Conservation (phyloP, 163 green algal species). For the Scenedesmus sp. region DNA sequence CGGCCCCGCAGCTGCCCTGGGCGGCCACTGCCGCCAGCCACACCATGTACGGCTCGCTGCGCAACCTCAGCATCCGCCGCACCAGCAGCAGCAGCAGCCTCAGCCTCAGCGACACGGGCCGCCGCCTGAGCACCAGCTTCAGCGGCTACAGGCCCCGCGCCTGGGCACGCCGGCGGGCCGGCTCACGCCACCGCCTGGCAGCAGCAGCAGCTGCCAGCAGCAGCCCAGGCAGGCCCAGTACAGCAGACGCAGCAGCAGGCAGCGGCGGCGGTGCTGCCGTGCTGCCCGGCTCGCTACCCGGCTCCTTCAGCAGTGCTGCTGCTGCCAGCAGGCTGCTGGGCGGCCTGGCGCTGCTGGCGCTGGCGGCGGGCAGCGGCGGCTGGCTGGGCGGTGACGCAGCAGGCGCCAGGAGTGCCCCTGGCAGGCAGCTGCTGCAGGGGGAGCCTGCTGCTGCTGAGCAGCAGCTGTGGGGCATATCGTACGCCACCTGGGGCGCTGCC, state of each 20-base stretch:
- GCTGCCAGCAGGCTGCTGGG: conserved; percentile 1
- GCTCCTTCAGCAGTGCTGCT: not conserved
- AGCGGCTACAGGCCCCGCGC: not conserved
- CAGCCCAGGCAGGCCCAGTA: not conserved
- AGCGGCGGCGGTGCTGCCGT: not conserved
- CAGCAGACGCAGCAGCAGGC: conserved; percentile 21
- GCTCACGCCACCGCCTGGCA: not conserved
- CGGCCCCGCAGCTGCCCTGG: not conserved
- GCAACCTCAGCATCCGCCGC: conserved; percentile 21
- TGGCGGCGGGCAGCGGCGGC: not conserved
- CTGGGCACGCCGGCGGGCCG: not conserved
- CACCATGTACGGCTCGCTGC: conserved; percentile 4
- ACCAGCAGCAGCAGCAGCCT: conserved; percentile 27
- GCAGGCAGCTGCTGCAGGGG: not conserved
- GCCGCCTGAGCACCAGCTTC: conserved; percentile 9
- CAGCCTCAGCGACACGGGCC: conserved; percentile 5
- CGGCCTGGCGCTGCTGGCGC: not conserved
- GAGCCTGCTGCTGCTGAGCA: not conserved
- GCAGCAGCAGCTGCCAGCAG: not conserved
- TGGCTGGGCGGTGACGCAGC: not conserved
- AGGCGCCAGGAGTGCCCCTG: not conserved
- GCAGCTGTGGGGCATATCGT: not conserved
- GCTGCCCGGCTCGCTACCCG: not conserved
- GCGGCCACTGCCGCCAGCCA: not conserved
- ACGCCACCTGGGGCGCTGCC: conserved; percentile 20